Conservation (phyloP, 2,329 filamentous ascomycete species). For the Diaporthe sp. region DNA sequence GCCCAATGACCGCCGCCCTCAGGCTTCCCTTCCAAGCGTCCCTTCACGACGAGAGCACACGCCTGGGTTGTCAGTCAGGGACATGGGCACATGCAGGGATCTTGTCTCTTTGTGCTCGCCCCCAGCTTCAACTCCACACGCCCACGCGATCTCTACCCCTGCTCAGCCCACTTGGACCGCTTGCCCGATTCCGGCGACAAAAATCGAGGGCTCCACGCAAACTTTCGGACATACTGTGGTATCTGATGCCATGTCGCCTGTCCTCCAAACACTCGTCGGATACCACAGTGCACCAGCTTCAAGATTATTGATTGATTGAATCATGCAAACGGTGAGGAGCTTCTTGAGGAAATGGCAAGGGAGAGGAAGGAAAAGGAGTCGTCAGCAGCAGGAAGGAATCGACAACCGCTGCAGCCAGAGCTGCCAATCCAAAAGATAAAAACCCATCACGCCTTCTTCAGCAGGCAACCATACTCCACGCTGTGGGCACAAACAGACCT, state of each 20-base stretch:
- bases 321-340: neutral
- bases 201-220: constrained; percentile 11
- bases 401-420: neutral
- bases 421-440: neutral
- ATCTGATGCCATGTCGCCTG: neutral
- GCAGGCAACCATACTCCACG: neutral
- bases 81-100: constrained; percentile 22
- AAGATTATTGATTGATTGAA: neutral
- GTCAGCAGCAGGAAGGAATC: neutral
- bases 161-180: constrained; percentile 29
- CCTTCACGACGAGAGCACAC: constrained; percentile 12
- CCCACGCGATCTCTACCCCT: constrained; percentile 38
- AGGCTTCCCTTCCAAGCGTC: constrained; percentile 15
- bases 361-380: neutral
- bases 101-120: constrained; percentile 11
- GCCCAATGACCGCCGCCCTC: constrained; percentile 19
- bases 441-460: neutral
- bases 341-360: neutral
- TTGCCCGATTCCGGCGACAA: constrained; percentile 35
- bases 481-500: neutral
- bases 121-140: constrained; percentile 31
- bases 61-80: constrained; percentile 18
- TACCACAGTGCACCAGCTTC: neutral
- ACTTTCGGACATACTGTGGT: constrained; percentile 1
- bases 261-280: neutral